A percentile compares a stretch with the other conserved stretches of the same genome.
phyloP scores from a whole-genome alignment of 2,329 filamentous ascomycete species.

The Penicillium sp. region DNA sequence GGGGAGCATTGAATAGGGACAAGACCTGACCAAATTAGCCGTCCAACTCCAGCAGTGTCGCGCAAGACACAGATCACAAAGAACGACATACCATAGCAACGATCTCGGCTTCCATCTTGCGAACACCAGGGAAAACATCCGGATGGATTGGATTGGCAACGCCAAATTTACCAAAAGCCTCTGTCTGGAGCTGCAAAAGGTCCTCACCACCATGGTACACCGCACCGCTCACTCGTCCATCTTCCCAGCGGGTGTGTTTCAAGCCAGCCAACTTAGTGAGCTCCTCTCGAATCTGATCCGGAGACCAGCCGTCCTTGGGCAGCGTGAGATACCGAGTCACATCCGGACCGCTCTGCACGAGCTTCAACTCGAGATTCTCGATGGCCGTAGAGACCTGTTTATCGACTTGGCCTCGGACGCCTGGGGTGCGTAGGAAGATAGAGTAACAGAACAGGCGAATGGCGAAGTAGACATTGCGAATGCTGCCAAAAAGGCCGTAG shows the following conservation, averaged over 20 bases:
- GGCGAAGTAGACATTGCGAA: slow-evolving; percentile 67
- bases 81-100: slow-evolving; percentile 73
- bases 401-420: slow-evolving; percentile 78
- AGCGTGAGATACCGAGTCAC: slow-evolving; percentile 68
- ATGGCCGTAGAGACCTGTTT: slow-evolving; percentile 77
- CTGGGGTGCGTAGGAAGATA: slow-evolving; percentile 77
- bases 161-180: slow-evolving; percentile 90
- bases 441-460: slow-evolving; percentile 72
- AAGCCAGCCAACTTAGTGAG: slow-evolving; percentile 72
- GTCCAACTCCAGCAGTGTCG: not conserved
- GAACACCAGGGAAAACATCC: slow-evolving; percentile 93
- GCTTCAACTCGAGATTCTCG: slow-evolving; percentile 73
- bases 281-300: slow-evolving; percentile 73
- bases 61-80: not conserved
- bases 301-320: slow-evolving; percentile 75
- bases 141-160: slow-evolving; percentile 96
- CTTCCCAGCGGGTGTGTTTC: slow-evolving; percentile 96
- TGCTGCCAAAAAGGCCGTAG: slow-evolving; percentile 75
- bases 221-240: slow-evolving; percentile 86
- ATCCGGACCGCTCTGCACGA: slow-evolving; percentile 67
- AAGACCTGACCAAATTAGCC: slow-evolving; percentile 47
- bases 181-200: slow-evolving; percentile 76
- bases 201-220: slow-evolving; percentile 91
- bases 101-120: slow-evolving; percentile 98
- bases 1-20: slow-evolving; percentile 80